A percentile compares a stretch with the other conserved stretches of the same genome.
These are phyloP conservation scores for Epichloe scottii DNA, from an alignment of 2,329 filamentous ascomycete species.

Conservation along the genomic window DNA sequence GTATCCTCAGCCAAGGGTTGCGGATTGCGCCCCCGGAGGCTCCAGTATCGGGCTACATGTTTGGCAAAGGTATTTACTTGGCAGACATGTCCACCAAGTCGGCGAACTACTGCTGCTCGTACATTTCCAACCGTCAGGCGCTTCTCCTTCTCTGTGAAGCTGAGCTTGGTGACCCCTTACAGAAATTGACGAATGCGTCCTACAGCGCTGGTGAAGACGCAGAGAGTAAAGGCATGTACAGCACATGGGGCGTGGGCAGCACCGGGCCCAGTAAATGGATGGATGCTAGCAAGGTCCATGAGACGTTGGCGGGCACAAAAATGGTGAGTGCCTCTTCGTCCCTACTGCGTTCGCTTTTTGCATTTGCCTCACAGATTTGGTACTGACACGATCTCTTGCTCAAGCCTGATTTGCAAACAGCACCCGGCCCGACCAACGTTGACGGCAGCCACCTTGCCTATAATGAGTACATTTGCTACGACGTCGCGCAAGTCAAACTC, in stretches of 20 bases:
- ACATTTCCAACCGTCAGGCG: constrained; percentile 53
- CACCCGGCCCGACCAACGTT: constrained; percentile 36
- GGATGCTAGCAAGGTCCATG: constrained; percentile 56
- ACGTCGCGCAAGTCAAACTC: constrained; percentile 55
- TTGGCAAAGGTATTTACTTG: constrained; percentile 80
- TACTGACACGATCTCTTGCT: background rate
- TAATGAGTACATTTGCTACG: constrained; percentile 65
- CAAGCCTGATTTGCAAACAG: constrained; percentile 36
- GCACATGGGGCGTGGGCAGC: constrained; percentile 58
- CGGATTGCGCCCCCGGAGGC: constrained; percentile 83
- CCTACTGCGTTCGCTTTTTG: background rate
- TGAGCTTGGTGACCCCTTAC: constrained; percentile 59
- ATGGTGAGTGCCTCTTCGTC: constrained; percentile 43
- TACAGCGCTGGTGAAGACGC: constrained; percentile 54
- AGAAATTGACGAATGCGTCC: constrained; percentile 43
- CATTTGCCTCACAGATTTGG: too few relatives aligned
- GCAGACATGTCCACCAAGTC: constrained; percentile 78
- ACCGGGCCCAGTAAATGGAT: constrained; percentile 60
- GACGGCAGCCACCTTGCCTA: constrained; percentile 40
- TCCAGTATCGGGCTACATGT: constrained; percentile 73
- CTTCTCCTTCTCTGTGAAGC: constrained; percentile 76
- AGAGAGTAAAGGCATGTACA: constrained; percentile 43
- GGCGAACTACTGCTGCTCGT: constrained; percentile 59
- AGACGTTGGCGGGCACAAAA: constrained; percentile 50
- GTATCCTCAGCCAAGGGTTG: constrained; percentile 76